Evolutionary conservation across 306 rosid species (phyloP), one percentile per base, ranked within the genome.

Genomic region (Castanea sativa): DNA sequence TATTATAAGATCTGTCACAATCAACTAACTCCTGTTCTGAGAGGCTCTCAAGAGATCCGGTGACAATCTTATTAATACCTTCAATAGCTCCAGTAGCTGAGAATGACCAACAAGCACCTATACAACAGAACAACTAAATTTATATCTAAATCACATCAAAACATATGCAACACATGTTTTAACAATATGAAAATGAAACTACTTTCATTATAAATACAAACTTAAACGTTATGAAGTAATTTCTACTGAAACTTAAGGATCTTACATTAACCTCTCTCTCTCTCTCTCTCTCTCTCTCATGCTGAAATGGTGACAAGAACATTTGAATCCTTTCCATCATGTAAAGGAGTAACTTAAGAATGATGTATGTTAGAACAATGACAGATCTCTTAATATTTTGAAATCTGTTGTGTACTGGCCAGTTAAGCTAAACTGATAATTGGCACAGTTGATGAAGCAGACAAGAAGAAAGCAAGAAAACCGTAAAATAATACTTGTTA

Each of bases 91-190:
- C 99, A 0, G 97, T 94, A 9, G 95, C 92, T 14, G 99, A 85
- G 85, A 94, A 94, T 30, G 99, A 49, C 99, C 99, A 94, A 80
- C 99, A 94, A 73, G 97, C 93, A 76, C 99, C 99, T 94, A 76
- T 45, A 79, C 78, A 73, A 57, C 65, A 81, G 23, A 75, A 21
- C 57, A 80, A 67, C 60, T 27, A 35, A 2, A 8, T 65, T 74
- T 55, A 73, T 74, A n/a, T 57, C 32, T 58, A 30, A 71, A 67
- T 65, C 60, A 29, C 56, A 64, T 43, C 51, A n/a, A 74, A 74
- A 74, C 13, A 13, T 41, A 74, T 15, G 32, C 57, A 38, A 33
- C 69, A 29, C n/a, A 23, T 60, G 14, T 11, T 60, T 60, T 4
- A 60, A 23, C 29, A 60, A 60, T 4, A 60, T 60, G 32, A 12